Evolutionary conservation across 1,284 basidiomycete genomes (phyloP).

Genomic region (Ustilago bromivora): DNA sequence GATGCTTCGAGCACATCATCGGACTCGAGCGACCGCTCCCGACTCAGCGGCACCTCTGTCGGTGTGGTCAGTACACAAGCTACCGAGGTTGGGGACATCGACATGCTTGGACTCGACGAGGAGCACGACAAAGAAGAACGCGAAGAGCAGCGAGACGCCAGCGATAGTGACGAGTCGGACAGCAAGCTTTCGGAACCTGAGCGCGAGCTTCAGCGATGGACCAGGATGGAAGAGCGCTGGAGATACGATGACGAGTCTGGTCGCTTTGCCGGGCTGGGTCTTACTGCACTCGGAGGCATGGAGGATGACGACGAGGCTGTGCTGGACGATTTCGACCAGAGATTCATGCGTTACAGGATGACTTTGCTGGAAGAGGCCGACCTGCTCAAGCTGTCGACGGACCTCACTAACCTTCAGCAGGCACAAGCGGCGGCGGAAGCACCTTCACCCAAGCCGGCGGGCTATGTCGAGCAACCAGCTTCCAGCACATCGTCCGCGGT

Average conservation of each 20-base stretch:
- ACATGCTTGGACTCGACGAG: conserved; percentile 49
- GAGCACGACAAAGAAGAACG: conserved; percentile 28
- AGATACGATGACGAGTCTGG: conserved; percentile 68
- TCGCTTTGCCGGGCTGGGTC: conserved; percentile 66
- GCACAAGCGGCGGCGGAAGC: conserved; percentile 64
- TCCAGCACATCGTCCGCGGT: conserved; percentile 23
- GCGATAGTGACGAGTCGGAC: conserved; percentile 25
- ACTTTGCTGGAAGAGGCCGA: conserved; percentile 66
- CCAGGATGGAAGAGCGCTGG: conserved; percentile 61
- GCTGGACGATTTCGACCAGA: conserved; percentile 68
- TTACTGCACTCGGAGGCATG: conserved; percentile 67
- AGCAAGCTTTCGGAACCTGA: conserved; percentile 29
- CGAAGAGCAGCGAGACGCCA: conserved; percentile 22
- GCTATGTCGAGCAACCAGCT: conserved; percentile 46
- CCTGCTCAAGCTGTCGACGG: conserved; percentile 65
- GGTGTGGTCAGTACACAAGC: conserved; percentile 62
- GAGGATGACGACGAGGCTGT: conserved; percentile 69
- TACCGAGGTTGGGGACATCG: conserved; percentile 57
- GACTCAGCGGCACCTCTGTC: conserved; percentile 37
- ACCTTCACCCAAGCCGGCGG: conserved; percentile 49
- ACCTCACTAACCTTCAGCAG: conserved; percentile 66
- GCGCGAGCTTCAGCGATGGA: conserved; percentile 42
- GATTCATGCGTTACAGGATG: conserved; percentile 69
- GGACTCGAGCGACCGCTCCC: conserved; percentile 56
- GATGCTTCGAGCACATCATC: conserved; percentile 63